These are phyloP conservation scores for Aspergillus heteromorphus DNA, from an alignment of 495 filamentous ascomycete genomes.

Conservation along the genomic window DNA sequence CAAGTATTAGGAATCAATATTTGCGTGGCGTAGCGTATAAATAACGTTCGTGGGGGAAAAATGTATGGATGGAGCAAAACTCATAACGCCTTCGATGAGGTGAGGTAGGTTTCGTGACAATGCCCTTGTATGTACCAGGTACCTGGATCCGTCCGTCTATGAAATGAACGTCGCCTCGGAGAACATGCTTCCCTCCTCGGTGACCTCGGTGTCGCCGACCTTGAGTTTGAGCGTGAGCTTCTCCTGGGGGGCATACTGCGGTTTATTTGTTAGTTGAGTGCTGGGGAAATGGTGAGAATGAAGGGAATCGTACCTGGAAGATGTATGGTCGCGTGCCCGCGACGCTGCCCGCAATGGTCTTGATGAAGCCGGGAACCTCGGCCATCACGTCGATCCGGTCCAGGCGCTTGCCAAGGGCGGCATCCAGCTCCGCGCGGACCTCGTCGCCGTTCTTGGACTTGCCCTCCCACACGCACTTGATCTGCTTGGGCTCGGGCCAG, in stretches of 20 bases:
- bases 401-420: constrained; percentile 59
- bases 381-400: constrained; percentile 96
- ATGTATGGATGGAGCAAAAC: constrained; percentile 14
- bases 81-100: constrained; percentile 16
- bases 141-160: constrained; percentile 22
- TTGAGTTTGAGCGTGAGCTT: constrained; percentile 73
- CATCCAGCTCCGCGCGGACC: constrained; percentile 63
- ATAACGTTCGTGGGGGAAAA: constrained; percentile 10
- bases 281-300: neutral
- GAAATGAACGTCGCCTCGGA: constrained; percentile 92
- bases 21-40: constrained; percentile 9
- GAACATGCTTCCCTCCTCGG: constrained; percentile 74
- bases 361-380: constrained; percentile 91
- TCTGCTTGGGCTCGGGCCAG: constrained; percentile 79
- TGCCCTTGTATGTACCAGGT: constrained; percentile 36
- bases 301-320: constrained; percentile 64
- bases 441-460: constrained; percentile 69
- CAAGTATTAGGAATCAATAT: constrained; percentile 19
- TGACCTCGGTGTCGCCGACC: constrained; percentile 67
- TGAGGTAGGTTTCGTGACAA: constrained; percentile 19
- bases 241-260: constrained; percentile 59
- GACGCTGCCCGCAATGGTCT: constrained; percentile 79
- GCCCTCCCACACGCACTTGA: constrained; percentile 75
- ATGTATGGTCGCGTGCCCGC: constrained; percentile 94
- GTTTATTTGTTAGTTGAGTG: constrained; percentile 6